Conservation (phyloP, 352 stramenopile genomes). For the Halophytophthora batemanensis region DNA sequence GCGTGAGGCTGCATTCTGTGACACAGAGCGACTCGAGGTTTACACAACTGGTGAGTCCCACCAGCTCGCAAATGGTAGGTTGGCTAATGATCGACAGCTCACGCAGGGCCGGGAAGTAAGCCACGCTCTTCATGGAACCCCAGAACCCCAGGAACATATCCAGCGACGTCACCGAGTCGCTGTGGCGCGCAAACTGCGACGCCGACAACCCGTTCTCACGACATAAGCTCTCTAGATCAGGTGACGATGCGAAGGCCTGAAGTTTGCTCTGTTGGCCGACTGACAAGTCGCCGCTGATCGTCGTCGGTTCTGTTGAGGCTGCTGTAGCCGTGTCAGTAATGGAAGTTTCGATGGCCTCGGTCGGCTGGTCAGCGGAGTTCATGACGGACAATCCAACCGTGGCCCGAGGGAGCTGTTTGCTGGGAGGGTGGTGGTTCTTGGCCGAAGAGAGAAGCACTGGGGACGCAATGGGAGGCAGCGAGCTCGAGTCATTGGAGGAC, state of each 20-base stretch:
- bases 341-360: conserved; percentile 6
- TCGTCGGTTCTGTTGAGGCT: neutral
- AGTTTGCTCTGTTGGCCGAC: conserved; percentile 29
- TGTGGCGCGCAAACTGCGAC: conserved; percentile 52
- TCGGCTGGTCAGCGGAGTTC: conserved; percentile 4
- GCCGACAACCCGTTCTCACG: conserved; percentile 57
- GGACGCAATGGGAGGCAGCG: conserved; percentile 14
- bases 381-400: neutral
- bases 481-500: conserved; percentile 7
- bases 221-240: conserved; percentile 63
- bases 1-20: conserved; percentile 58
- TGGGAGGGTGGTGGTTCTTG: conserved; percentile 7
- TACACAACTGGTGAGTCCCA: conserved; percentile 46
- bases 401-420: conserved; percentile 8
- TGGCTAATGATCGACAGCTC: conserved; percentile 80
- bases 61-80: conserved; percentile 51
- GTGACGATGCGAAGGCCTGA: conserved; percentile 36
- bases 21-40: conserved; percentile 65
- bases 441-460: conserved; percentile 4
- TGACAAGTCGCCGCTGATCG: conserved; percentile 14
- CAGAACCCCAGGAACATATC: conserved; percentile 84
- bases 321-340: conserved; percentile 1
- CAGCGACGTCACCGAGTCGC: conserved; percentile 32
- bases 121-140: conserved; percentile 60
- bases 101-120: conserved; percentile 55